phyloP scores from a whole-genome alignment of 139 green algal species.

The Astrephomene gubernaculifera region DNA sequence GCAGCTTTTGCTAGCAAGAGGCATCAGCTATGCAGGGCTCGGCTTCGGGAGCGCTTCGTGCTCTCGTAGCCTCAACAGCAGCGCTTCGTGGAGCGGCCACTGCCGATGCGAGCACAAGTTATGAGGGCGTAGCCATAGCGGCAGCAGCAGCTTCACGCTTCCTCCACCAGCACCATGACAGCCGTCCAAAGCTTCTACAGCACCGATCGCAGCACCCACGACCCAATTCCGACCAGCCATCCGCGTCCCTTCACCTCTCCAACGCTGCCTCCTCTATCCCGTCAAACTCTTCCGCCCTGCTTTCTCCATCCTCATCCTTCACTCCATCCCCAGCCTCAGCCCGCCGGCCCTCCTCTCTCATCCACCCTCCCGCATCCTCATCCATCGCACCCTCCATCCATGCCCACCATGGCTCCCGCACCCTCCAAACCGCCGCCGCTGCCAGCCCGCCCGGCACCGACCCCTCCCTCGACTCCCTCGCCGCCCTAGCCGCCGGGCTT shows the following conservation, averaged over 20 bases:
- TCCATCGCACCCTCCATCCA: background rate
- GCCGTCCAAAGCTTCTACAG: too few species aligned
- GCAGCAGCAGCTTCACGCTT: background rate
- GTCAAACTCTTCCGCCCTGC: too few species aligned
- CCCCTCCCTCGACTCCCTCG: background rate
- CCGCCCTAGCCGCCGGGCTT: slow-evolving; percentile 15
- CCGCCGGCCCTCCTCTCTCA: background rate
- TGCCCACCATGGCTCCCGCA: background rate
- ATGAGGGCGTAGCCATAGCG: too few species aligned
- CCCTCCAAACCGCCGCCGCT: slow-evolving; percentile 6
- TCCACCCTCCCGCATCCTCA: background rate
- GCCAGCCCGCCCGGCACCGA: background rate
- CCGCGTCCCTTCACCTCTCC: too few species aligned
- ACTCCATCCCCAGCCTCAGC: too few species aligned
- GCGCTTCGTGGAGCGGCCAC: background rate
- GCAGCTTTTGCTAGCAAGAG: too few species aligned
- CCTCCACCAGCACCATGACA: background rate
- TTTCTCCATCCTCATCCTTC: too few species aligned
- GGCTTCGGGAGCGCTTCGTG: background rate
- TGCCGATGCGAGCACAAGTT: background rate
- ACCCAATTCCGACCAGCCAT: too few species aligned
- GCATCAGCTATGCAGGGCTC: background rate
- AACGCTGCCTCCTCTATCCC: too few species aligned
- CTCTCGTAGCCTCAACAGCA: background rate
- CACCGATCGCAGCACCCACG: too few species aligned